Evolutionary conservation across 768 basidiomycete species (phyloP).

Genomic region (Phanerodontia chrysosporium): DNA sequence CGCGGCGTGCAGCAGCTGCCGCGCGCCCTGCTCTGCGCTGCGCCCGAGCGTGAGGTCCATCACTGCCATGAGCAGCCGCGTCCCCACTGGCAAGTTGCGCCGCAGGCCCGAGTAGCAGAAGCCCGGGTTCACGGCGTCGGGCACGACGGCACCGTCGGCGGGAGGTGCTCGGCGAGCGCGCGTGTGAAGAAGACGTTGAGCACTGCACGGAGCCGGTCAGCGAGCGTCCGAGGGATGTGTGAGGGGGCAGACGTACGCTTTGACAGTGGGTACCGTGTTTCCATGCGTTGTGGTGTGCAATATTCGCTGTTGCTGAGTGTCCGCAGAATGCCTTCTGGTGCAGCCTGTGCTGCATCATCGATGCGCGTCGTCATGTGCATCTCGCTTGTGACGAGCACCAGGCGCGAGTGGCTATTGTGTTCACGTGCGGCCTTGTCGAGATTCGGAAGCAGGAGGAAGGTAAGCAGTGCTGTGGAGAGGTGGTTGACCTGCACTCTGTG

Average conservation of each 20-base stretch:
- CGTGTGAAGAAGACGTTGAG: conserved; percentile 33
- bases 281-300: conserved; percentile 18
- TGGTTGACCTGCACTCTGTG: conserved; percentile 45
- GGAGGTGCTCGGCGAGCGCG: conserved; percentile 30
- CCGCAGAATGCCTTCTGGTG: conserved; percentile 21
- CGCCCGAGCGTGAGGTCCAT: conserved; percentile 26
- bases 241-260: not conserved
- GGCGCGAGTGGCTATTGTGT: not conserved
- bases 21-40: conserved; percentile 33
- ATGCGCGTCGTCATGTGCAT: conserved; percentile 26
- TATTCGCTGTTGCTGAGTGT: conserved; percentile 24
- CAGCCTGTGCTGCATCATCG: not conserved
- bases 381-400: conserved; percentile 43
- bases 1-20: conserved; percentile 30
- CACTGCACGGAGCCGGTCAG: conserved; percentile 26
- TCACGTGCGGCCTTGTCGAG: conserved; percentile 35
- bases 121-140: conserved; percentile 31
- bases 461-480: conserved; percentile 37
- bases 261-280: conserved; percentile 1
- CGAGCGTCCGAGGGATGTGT: not conserved
- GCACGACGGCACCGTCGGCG: conserved; percentile 23
- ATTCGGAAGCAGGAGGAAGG: conserved; percentile 38
- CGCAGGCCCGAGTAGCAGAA: conserved; percentile 30
- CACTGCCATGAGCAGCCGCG: not conserved
- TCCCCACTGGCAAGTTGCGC: conserved; percentile 13